phyloP scores from a whole-genome alignment of 2,329 filamentous ascomycete genomes.

The Calonectria hongkongensis region DNA sequence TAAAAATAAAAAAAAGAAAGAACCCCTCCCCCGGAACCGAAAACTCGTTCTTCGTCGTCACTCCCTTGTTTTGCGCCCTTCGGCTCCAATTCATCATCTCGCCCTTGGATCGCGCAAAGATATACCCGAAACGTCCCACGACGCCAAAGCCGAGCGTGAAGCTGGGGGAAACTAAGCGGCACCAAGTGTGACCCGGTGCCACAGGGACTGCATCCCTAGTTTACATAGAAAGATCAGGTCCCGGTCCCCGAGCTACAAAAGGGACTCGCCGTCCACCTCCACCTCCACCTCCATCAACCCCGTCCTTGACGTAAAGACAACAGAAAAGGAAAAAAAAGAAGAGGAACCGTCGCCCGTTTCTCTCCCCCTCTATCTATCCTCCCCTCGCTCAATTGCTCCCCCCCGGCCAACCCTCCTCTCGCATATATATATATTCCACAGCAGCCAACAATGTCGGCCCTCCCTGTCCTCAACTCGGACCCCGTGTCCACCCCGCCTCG shows the following conservation, averaged over 20 bases:
- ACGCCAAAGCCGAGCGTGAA: conserved; percentile 7
- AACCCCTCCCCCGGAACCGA: not conserved
- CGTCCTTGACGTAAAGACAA: not conserved
- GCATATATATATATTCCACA: too few relatives aligned
- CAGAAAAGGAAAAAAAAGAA: not conserved
- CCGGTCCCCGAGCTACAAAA: conserved; percentile 38
- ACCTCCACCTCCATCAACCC: conserved; percentile 43
- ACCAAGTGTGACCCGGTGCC: conserved; percentile 42
- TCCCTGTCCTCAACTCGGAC: conserved; percentile 60
- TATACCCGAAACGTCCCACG: conserved; percentile 31
- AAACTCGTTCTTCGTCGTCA: not conserved
- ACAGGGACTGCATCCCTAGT: conserved; percentile 44
- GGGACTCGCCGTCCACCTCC: conserved; percentile 33
- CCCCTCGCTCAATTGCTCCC: not conserved
- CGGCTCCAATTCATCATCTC: conserved; percentile 18
- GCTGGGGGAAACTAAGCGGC: conserved; percentile 20
- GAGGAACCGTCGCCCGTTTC: not conserved
- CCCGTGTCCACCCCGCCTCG: conserved; percentile 84
- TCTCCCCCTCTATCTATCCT: too few relatives aligned
- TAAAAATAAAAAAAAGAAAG: not conserved
- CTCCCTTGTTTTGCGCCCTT: not conserved
- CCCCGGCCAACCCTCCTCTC: too few relatives aligned
- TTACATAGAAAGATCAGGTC: conserved; percentile 49
- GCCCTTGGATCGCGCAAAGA: conserved; percentile 52
- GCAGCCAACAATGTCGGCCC: conserved; percentile 44